These are phyloP conservation scores for Lentinus tigrinus DNA, from an alignment of 768 basidiomycete species.

Conservation along the genomic window DNA sequence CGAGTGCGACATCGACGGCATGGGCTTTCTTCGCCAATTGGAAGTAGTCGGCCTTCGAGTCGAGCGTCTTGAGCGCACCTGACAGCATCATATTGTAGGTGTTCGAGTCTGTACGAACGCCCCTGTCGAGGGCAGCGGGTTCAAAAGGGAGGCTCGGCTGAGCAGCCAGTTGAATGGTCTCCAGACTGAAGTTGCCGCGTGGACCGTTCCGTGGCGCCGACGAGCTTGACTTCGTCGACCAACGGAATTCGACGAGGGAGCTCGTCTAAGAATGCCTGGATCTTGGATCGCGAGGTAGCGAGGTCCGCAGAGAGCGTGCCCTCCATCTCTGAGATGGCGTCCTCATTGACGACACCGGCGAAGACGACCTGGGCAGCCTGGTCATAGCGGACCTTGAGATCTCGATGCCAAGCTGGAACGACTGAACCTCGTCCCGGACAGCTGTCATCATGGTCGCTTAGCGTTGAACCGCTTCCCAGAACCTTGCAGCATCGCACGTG, in stretches of 20 bases:
- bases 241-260: slow-evolving; percentile 58
- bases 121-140: slow-evolving; percentile 55
- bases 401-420: slow-evolving; percentile 61
- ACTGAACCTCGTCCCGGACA: slow-evolving; percentile 59
- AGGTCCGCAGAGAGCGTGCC: slow-evolving; percentile 36
- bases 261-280: slow-evolving; percentile 47
- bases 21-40: slow-evolving; percentile 53
- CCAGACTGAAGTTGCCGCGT: slow-evolving; percentile 36
- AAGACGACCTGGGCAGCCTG: slow-evolving; percentile 44
- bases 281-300: slow-evolving; percentile 39
- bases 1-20: slow-evolving; percentile 46
- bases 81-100: slow-evolving; percentile 62
- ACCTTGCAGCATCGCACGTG: slow-evolving; percentile 40
- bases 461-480: slow-evolving; percentile 52
- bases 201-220: slow-evolving; percentile 19
- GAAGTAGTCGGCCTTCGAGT: slow-evolving; percentile 47
- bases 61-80: slow-evolving; percentile 50
- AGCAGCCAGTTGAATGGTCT: slow-evolving; percentile 31
- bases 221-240: slow-evolving; percentile 38
- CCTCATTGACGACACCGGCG: slow-evolving; percentile 29
- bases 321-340: slow-evolving; percentile 30
- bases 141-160: slow-evolving; percentile 53
- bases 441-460: slow-evolving; percentile 59
- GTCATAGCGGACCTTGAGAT: slow-evolving; percentile 49
- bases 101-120: slow-evolving; percentile 69